Evolutionary conservation across 768 basidiomycete genomes (phyloP).

Genomic region (Neoboletus magnificus): DNA sequence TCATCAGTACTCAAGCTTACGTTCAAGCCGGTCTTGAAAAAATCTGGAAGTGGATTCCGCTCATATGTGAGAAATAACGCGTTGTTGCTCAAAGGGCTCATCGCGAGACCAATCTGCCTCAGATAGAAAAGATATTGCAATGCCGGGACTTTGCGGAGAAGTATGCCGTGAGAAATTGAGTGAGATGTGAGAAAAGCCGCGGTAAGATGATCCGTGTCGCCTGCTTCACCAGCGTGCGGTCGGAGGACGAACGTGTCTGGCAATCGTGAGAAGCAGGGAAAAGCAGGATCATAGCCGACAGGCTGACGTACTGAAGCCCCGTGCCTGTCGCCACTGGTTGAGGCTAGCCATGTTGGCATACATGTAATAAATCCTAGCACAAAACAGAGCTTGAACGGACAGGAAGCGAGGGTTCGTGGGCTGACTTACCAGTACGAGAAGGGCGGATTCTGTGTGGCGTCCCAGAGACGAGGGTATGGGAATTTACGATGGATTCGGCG

Average conservation of each 20-base stretch:
- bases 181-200: conserved; percentile 96
- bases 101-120: conserved; percentile 96
- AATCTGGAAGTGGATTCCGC: conserved; percentile 94
- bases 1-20: conserved; percentile 96
- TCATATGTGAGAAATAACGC: conserved; percentile 96
- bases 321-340: conserved; percentile 83
- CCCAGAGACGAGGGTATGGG: conserved; percentile 89
- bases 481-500: conserved; percentile 90
- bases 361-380: conserved; percentile 89
- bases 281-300: conserved; percentile 3
- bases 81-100: conserved; percentile 98
- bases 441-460: conserved; percentile 84
- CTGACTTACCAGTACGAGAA: conserved; percentile 86
- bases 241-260: conserved; percentile 96
- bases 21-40: conserved; percentile 94
- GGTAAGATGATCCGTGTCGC: conserved; percentile 95
- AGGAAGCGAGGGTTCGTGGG: neutral
- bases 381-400: neutral
- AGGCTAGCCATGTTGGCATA: conserved; percentile 94
- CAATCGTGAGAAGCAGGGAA: neutral
- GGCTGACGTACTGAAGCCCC: conserved; percentile 81
- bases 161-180: conserved; percentile 98
- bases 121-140: conserved; percentile 97
- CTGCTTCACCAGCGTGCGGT: conserved; percentile 96
- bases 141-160: conserved; percentile 95